Base-by-base conservation (phyloP, 2,329 filamentous ascomycete species). In the Nigrospora osmanthi region DNA sequence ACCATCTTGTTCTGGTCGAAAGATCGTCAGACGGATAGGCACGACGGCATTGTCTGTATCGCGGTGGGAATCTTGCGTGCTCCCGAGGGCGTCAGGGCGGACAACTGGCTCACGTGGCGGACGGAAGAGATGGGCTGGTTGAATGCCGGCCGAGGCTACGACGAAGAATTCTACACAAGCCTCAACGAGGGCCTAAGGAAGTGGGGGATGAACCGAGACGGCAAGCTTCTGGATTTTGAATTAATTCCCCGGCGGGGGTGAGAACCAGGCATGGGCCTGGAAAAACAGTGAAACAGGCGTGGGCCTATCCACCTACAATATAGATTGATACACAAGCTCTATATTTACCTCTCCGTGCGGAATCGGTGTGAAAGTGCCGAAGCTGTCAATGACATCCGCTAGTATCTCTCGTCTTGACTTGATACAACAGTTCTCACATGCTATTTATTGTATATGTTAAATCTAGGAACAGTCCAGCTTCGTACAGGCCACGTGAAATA, bases 41-140 rank as follows among this genome's bases (percentile, higher is more conserved):
- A 59, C 19, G 54, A 58, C 45, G 57, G 61, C 35, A 50, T 74
- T 11, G 58, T 72, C 1, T 66, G 72, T 39, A 45, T 75, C 3
- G 64, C 71, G 1, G 62, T 65, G 2, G 71, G 71, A 2, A 54
- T 75, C 2, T 47, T 76, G 44, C 58, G 69, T 44, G 69, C 69
- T 4, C 66, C 67, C 0, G 69, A 70, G 45, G 71, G 71, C 1
- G 51, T 60, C 3, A 60, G 67, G 57, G 69, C 69, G 0, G 64
- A 70, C 49, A 57, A 63, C 9, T 75, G 72, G 72, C 47, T 75
- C 15, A 66, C 62, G 1, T 75, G 72, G 72, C 58, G 68, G 42
- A 63, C 67, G 16, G 58, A 54, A 1, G 57, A 59, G 45, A 30
- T 67, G 11, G 61, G 57, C 1, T 66, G 57, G 53, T 43, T 49